Percentiles rank a stretch among this genome's conserved stretches.
Evolutionary conservation across 495 filamentous ascomycete species (phyloP).

Genomic region (Lasiosphaeria miniovina): DNA sequence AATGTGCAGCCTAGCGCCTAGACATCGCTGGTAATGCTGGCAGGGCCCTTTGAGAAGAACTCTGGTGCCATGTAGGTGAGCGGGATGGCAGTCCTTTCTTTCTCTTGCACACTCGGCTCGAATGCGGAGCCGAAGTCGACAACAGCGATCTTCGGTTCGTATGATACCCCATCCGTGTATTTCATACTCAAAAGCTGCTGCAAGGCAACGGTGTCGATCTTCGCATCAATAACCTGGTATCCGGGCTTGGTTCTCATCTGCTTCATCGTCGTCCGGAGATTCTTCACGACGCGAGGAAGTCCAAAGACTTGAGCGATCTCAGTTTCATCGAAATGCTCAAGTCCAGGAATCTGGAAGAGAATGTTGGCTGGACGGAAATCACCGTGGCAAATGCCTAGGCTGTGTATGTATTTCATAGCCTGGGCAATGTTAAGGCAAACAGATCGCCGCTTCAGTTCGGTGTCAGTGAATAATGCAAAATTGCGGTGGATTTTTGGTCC

Average conservation of each 20-base stretch:
- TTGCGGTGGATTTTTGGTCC: background rate
- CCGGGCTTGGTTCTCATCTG: background rate
- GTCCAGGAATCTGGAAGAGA: background rate
- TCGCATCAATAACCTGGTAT: background rate
- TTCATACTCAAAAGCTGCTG: background rate
- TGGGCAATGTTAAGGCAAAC: background rate
- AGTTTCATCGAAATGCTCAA: background rate
- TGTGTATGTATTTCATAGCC: constrained; percentile 4
- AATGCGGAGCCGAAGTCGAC: background rate
- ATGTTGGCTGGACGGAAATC: constrained; percentile 4
- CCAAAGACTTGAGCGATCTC: background rate
- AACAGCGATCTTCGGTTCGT: background rate
- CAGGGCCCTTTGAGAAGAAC: background rate
- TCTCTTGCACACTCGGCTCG: background rate
- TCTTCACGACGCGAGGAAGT: background rate
- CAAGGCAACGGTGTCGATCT: background rate
- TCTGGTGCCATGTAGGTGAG: background rate
- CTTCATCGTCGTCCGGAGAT: background rate
- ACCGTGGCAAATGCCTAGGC: background rate
- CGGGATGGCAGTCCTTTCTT: background rate
- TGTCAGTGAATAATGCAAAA: background rate
- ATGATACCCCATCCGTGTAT: too few species aligned
- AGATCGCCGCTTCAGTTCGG: background rate
- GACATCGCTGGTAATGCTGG: background rate
- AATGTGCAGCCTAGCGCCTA: background rate